Evolutionary conservation across 2,329 filamentous ascomycete genomes (phyloP), one percentile per base, ranked within the genome.

Genomic region (Pyricularia sp.): DNA sequence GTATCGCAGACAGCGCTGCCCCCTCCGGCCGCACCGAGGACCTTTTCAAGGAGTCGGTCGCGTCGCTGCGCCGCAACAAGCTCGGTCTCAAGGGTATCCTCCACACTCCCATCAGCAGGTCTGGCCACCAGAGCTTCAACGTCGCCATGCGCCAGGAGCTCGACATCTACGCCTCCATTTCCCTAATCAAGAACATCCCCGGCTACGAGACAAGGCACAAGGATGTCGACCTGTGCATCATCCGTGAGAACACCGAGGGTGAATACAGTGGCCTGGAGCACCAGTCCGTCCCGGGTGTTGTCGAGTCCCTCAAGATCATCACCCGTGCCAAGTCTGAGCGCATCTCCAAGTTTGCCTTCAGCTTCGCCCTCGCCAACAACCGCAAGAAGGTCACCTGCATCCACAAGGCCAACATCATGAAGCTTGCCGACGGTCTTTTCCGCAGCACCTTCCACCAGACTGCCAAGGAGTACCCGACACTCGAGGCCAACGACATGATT

Each of bases 351-450:
- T 99, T 99, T 79, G 95, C 95, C 73, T 98, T 98, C 81, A 91
- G 92, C 79, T 99, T 99, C 78, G 95, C 95, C 70, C 90, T 98
- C 70, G 95, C 95, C 82, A 99, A 99, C 88, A 94, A 96, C 88
- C 90, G 95, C 80, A 94, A 96, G 87, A 98, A 98, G 91, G 93
- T 99, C 70, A 98, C 95, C 74, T 97, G 94, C 85, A 98, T 99
- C 79, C 95, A 99, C 91, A 99, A 99, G 88, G 95, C 95, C 83
- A 99, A 99, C 88, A 99, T 99, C 85, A 99, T 99, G 95, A 99
- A 99, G 88, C 88, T 99, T 70, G 94, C 94, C 80, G 95, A 99
- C 76, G 95, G 95, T 82, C 92, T 99, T 69, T 99, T 99, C 92
- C 92, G 95, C 81, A 94, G 90, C 84, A 98, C 95, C 75, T 96